Evolutionary conservation across 352 stramenopile species (phyloP), one percentile per base, ranked within the genome.

Genomic region (Phytophthora pluvialis): DNA sequence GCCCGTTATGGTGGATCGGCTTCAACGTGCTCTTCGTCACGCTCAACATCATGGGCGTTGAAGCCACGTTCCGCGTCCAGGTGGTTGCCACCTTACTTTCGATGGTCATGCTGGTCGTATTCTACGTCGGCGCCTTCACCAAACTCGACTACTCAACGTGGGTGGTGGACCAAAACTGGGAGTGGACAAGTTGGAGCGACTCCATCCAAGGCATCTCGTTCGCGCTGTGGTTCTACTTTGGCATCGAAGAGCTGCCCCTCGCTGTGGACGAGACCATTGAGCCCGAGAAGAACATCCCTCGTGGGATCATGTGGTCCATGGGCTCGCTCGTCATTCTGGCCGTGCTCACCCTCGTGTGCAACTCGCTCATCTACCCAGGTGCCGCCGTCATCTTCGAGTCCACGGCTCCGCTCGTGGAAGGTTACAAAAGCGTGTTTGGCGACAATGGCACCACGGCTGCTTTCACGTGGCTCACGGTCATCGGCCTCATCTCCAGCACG

Each of bases 401-500:
- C 0, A 73, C 65, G 29, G 81, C 77, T 32, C 80, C 80, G 0
- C 55, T 91, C 26, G 62, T 90, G 10, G 71, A 77, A 9, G 83
- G 81, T 21, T 92, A 92, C 77, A 84, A 92, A 61, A 82, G 70
- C 29, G 75, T 90, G 5, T 91, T 91, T 52, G 83, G 83, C 10
- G 83, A 90, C 70, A 89, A 81, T 52, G 67, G 53, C 42, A 84
- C 66, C 16, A 89, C 78, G 8, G 57, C 83, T 9, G 78, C 58
- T 16, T 91, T 91, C 64, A 87, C 75, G 56, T 91, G 83, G 83
- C 60, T 91, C 4, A 66, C 80, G 4, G 75, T 89, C 42, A 75
- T 90, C 47, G 80, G 78, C 2, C 49, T 91, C 21, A 81, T 90
- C 29, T 78, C 70, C 3, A 86, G 77, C 40, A 83, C 78, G 28